Evolutionary conservation across 2,329 filamentous ascomycete genomes (phyloP).

Genomic region (Ophiostoma novo-ulmi): DNA sequence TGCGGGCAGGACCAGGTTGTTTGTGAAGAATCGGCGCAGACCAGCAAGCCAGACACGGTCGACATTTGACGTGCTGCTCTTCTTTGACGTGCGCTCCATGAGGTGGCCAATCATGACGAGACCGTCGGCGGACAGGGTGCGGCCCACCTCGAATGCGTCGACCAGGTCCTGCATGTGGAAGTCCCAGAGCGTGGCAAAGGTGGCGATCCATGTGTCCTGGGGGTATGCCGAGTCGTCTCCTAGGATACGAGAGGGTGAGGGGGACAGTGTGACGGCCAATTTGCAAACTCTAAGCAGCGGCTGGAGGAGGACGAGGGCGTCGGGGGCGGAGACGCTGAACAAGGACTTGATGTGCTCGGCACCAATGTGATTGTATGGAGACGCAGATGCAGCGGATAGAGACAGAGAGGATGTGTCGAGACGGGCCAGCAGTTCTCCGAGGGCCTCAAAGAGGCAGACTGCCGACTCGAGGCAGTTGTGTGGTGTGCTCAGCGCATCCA

Average conservation of each 20-base stretch:
- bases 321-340: slow-evolving; percentile 47
- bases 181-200: slow-evolving; percentile 46
- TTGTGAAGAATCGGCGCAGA: slow-evolving; percentile 43
- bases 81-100: slow-evolving; percentile 16
- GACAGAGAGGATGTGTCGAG: slow-evolving; percentile 32
- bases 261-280: slow-evolving; percentile 27
- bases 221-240: slow-evolving; percentile 30
- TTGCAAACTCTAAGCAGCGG: slow-evolving; percentile 38
- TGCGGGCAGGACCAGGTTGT: slow-evolving; percentile 49
- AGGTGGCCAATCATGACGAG: slow-evolving; percentile 42
- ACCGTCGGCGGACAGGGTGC: slow-evolving; percentile 40
- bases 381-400: neutral
- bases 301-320: slow-evolving; percentile 43
- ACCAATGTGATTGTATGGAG: slow-evolving; percentile 44
- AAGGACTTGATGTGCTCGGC: slow-evolving; percentile 55
- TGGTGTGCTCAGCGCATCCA: slow-evolving; percentile 39
- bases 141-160: slow-evolving; percentile 47
- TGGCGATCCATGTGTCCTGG: slow-evolving; percentile 45
- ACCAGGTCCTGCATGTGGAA: slow-evolving; percentile 48
- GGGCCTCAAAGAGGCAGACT: slow-evolving; percentile 44
- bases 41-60: slow-evolving; percentile 42
- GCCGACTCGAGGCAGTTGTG: slow-evolving; percentile 44
- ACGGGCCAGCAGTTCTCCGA: slow-evolving; percentile 45
- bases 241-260: neutral
- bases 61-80: slow-evolving; percentile 27